phyloP scores from a whole-genome alignment of 345 rosid genomes.

The Arabis hirsuta region DNA sequence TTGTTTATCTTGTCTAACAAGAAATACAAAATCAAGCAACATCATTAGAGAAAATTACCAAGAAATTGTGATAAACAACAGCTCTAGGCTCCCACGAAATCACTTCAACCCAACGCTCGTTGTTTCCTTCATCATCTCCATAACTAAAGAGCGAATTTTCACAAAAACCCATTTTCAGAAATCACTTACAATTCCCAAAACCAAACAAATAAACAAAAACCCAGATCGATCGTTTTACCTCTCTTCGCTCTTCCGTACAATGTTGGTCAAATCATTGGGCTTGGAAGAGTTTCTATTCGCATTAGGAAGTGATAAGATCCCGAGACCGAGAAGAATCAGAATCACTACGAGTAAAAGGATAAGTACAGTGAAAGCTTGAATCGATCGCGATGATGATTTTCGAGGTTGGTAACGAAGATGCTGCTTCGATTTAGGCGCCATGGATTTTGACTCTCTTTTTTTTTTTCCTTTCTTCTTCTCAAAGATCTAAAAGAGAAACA shows the following conservation, averaged over 20 bases:
- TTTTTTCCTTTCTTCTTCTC: not conserved
- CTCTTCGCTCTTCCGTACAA: slow-evolving; percentile 49
- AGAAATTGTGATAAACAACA: slow-evolving; percentile 80
- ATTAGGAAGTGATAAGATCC: slow-evolving; percentile 74
- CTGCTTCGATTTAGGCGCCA: slow-evolving; percentile 44
- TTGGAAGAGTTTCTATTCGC: slow-evolving; percentile 50
- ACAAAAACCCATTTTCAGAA: slow-evolving; percentile 20
- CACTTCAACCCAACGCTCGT: slow-evolving; percentile 85
- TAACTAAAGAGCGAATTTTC: slow-evolving; percentile 17
- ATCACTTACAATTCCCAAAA: not conserved
- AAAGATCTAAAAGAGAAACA: slow-evolving; percentile 35
- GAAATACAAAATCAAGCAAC: slow-evolving; percentile 26
- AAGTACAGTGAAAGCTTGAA: slow-evolving; percentile 56
- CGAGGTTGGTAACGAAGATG: slow-evolving; percentile 40
- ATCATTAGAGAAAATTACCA: slow-evolving; percentile 52
- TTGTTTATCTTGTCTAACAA: slow-evolving; percentile 14
- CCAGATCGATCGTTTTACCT: slow-evolving; percentile 42
- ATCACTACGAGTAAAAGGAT: slow-evolving; percentile 62
- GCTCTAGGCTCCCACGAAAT: slow-evolving; percentile 99
- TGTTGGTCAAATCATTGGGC: slow-evolving; percentile 77
- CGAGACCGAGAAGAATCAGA: slow-evolving; percentile 77
- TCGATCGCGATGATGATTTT: slow-evolving; percentile 54
- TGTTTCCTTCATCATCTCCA: slow-evolving; percentile 52
- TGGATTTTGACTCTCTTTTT: not conserved
- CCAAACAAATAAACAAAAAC: not conserved